These are phyloP conservation scores for Ambrosia trifida DNA, from an alignment of 129 eudicot genomes.

Conservation along the genomic window DNA sequence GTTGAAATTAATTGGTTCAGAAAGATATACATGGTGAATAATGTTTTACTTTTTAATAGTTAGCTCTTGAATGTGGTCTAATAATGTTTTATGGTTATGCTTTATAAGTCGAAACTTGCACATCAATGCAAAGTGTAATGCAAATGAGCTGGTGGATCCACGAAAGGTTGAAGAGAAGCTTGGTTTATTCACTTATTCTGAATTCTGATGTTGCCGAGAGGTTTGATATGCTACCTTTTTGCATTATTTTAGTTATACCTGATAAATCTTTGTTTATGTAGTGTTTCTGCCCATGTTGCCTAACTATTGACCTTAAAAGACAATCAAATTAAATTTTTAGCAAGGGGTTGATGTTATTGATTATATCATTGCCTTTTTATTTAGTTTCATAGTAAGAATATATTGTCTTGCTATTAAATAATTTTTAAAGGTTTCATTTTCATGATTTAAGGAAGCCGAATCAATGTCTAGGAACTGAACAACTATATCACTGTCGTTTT, in stretches of 20 bases:
- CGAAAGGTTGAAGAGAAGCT: conserved; percentile 87
- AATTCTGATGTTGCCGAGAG: conserved; percentile 78
- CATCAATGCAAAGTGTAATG: conserved; percentile 67
- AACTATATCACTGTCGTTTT: too few relatives aligned
- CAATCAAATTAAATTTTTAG: conserved; percentile 4
- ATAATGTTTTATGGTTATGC: neutral
- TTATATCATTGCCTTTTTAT: neutral
- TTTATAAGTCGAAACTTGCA: conserved; percentile 60
- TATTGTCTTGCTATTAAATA: neutral
- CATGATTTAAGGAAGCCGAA: conserved; percentile 70
- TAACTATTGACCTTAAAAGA: neutral
- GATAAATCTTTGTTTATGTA: neutral
- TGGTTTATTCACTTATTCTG: conserved; percentile 72
- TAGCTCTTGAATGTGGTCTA: neutral
- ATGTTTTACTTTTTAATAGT: neutral
- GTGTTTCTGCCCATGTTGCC: neutral
- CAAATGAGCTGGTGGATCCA: conserved; percentile 72
- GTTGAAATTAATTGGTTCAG: too few relatives aligned
- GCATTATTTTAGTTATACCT: neutral
- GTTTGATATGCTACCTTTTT: conserved; percentile 30
- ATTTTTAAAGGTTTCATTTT: neutral
- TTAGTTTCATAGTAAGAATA: neutral
- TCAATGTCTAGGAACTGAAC: too few relatives aligned
- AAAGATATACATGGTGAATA: too few relatives aligned
- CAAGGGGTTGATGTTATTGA: neutral